phyloP scores from a whole-genome alignment of 805 yeast species.

The Cyberlindnera lachancei region DNA sequence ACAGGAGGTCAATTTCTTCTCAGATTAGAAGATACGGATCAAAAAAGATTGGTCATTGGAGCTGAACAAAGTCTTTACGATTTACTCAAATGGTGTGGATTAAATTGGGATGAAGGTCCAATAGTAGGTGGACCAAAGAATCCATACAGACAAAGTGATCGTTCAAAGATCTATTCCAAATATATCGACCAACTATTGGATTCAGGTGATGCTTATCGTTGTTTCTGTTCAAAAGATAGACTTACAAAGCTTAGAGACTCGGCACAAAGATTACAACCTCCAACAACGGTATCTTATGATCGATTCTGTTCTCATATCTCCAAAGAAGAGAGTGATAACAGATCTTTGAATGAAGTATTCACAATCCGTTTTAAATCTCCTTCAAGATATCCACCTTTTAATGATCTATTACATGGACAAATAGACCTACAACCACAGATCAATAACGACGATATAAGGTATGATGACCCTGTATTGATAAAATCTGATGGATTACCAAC shows the following conservation, averaged over 20 bases:
- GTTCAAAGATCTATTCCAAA: conserved; percentile 56
- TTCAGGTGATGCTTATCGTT: conserved; percentile 72
- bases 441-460: conserved; percentile 62
- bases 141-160: conserved; percentile 81
- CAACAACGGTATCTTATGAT: conserved; percentile 89
- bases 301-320: conserved; percentile 57
- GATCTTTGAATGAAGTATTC: conserved; percentile 28
- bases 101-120: conserved; percentile 82
- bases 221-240: conserved; percentile 80
- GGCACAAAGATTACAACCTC: conserved; percentile 72
- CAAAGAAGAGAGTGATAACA: conserved; percentile 31
- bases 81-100: conserved; percentile 69
- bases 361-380: conserved; percentile 80
- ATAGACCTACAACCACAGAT: conserved; percentile 74
- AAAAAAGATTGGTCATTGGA: conserved; percentile 62
- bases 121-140: conserved; percentile 35
- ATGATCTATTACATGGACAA: conserved; percentile 72
- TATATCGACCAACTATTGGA: conserved; percentile 52
- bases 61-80: conserved; percentile 80
- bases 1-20: conserved; percentile 78
- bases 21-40: conserved; percentile 92
- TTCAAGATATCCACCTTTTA: conserved; percentile 52
- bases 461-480: conserved; percentile 81
- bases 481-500: conserved; percentile 97
- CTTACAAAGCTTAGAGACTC: conserved; percentile 59